Base-by-base conservation (phyloP, 2,329 filamentous ascomycete genomes). In the Trichoderma atroviride region DNA sequence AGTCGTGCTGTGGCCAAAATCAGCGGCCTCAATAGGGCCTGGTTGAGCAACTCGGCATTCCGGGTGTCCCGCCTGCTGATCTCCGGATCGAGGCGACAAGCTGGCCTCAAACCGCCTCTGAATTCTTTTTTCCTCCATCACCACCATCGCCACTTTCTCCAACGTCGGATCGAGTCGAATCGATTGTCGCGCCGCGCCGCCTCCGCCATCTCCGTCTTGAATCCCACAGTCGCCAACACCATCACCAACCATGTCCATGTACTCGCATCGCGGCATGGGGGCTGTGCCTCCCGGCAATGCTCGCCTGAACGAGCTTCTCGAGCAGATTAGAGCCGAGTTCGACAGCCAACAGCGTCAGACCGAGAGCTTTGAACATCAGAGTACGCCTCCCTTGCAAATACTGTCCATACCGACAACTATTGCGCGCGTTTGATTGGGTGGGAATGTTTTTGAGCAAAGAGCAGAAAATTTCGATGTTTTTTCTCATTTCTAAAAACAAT, bases 311-410 rank as follows among this genome's bases (percentile, higher is more conserved):
- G 95, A 99, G 85, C 89, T 98, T 73, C 87, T 99, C 77, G 95
- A 98, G 69, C 91, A 94, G 79, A 89, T 99, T 75, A 90, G 95
- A 78, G 87, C 89, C 77, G 96, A 99, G 81, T 98, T 97, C 75
- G 95, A 98, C 74, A 90, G 86, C 71, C 92, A 96, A 80, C 87
- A 91, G 75, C 89, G 92, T 73, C 89, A 92, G 75, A 92, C 89
- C 73, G 93, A 93, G 79, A 92, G 93, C 75, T 96, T 94, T 79
- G 95, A 99, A 79, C 92, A 95, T 79, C 94, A 97, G 80, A 92
- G 95, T 97, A 89, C 86, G 94, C 89, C 31, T 68, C 47, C 13
- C 5, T 22, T 27, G 24, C n/a, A 40, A 16, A 19, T 59, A 19
- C 22, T 14, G 5, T 33, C 63, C 37, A 22, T 29, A 27, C 53